Conservation (phyloP, 441 rosid species). For the Eruca vesicaria region DNA sequence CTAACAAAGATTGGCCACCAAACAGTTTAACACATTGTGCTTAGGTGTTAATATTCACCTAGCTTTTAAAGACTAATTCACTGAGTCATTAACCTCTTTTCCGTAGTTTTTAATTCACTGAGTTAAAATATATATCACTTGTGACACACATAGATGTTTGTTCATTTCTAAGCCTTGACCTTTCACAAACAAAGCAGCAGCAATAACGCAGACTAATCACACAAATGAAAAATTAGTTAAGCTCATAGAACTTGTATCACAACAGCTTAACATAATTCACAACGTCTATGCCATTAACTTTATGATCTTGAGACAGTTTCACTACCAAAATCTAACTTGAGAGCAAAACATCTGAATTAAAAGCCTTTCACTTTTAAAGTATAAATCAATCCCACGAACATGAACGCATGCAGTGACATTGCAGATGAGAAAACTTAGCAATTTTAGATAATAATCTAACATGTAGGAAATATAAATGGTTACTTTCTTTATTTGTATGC, state of each 20-base stretch:
- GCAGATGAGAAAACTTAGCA: no score
- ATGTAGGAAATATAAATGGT: background rate
- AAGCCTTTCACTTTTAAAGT: background rate
- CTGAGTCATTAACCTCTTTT: no score
- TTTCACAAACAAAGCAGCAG: background rate
- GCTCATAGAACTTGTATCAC: background rate
- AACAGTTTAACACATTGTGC: background rate
- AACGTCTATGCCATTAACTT: background rate
- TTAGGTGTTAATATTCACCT: no score
- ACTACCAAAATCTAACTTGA: no score
- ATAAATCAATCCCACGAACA: background rate
- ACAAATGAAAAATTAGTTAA: background rate
- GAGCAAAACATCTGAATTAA: background rate
- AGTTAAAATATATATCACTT: no score
- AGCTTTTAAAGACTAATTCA: no score
- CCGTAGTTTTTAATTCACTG: no score
- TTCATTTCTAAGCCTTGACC: no score
- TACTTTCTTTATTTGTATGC: background rate
- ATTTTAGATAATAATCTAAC: background rate
- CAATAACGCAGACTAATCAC: background rate
- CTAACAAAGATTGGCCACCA: background rate
- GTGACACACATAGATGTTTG: background rate
- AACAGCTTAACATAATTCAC: background rate
- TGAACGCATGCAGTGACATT: no score
- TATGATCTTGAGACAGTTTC: no score